Evolutionary conservation across 2,329 filamentous ascomycete genomes (phyloP).

Genomic region (Calonectria henricotiae): DNA sequence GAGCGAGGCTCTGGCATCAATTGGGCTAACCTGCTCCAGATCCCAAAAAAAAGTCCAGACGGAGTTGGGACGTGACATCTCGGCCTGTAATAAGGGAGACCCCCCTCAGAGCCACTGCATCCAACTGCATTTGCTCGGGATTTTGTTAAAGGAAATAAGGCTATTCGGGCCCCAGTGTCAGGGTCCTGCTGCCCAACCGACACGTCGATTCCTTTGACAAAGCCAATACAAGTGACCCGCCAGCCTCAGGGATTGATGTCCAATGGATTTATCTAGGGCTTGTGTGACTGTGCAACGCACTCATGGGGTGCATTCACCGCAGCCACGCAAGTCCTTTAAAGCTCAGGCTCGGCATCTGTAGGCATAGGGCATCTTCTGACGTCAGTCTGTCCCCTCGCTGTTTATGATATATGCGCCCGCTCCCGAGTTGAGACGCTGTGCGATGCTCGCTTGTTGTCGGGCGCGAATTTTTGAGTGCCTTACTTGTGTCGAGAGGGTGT

Average conservation of each 20-base stretch:
- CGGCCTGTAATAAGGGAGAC: slow-evolving; percentile 28
- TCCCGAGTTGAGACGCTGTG: slow-evolving; percentile 18
- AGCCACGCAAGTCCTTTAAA: slow-evolving; percentile 33
- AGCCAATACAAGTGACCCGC: slow-evolving; percentile 19
- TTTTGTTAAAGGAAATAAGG: slow-evolving; percentile 8
- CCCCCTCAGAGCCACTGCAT: slow-evolving; percentile 2
- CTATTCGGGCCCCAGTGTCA: slow-evolving; percentile 20
- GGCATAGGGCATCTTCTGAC: slow-evolving; percentile 23
- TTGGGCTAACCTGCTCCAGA: slow-evolving; percentile 27
- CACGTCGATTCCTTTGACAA: slow-evolving; percentile 32
- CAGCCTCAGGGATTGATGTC: slow-evolving; percentile 32
- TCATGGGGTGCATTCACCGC: slow-evolving; percentile 27
- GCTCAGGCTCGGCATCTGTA: slow-evolving; percentile 21
- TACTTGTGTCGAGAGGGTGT: slow-evolving; percentile 24
- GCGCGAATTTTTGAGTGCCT: slow-evolving; percentile 33
- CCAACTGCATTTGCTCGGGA: slow-evolving; percentile 21
- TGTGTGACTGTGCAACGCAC: slow-evolving; percentile 30
- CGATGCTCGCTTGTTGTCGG: slow-evolving; percentile 25
- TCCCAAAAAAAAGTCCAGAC: slow-evolving; percentile 7
- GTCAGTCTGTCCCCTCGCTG: slow-evolving; percentile 13
- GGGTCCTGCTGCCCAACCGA: slow-evolving; percentile 36
- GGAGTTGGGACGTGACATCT: slow-evolving; percentile 26
- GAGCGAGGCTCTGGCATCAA: slow-evolving; percentile 31
- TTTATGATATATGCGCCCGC: slow-evolving; percentile 29
- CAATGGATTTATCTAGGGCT: slow-evolving; percentile 37